Base-by-base conservation (phyloP, 306 rosid genomes). In the Cicer bijugum region DNA sequence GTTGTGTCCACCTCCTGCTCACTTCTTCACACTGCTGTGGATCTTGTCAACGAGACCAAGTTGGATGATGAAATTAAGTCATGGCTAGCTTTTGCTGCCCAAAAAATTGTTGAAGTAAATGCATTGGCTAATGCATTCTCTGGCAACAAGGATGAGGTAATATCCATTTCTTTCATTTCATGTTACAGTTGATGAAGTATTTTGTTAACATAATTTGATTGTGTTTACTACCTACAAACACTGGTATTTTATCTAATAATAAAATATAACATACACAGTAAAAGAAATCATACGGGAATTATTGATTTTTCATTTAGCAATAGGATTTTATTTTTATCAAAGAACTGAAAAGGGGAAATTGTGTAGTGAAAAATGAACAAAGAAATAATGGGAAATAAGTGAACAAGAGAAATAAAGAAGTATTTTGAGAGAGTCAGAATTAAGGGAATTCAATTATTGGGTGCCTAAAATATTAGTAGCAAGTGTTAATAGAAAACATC, bases 21-120 rank as follows among this genome's bases (percentile, higher is more conserved):
- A 46, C 96, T 90, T 81, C 96, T 90, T 61, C 97, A 92, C 85
- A 92, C 97, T 37, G 96, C 97, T 60, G 97, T 92, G 45, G 97
- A 92, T 72, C 96, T 92, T 79, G 89, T 78, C 28, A 92, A 92
- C 37, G 97, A 92, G 86, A 84, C 96, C 74, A 90, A 92, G 94
- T 77, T 92, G 76, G 97, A 92, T 71, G 65, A 80, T 8, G 97
- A 92, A 86, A 88, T 92, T 68, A 92, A 90, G 73, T 90, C 97
- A 51, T 92, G 97, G 97, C 74, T 92, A 1, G 97, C 97, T 73
- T 92, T 92, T 86, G 97, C 97, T 62, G 97, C 97, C 44, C 97
- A 92, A 83, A 92, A 92, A 52, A 45, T 92, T 85, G 78, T 86
- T 73, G 97, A 92, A 87, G 97, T 90, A 9, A 88, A 88, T 75